Evolutionary conservation across 805 yeast species (phyloP), one percentile per base, ranked within the genome.

Genomic region (Priceomyces haplophilus): DNA sequence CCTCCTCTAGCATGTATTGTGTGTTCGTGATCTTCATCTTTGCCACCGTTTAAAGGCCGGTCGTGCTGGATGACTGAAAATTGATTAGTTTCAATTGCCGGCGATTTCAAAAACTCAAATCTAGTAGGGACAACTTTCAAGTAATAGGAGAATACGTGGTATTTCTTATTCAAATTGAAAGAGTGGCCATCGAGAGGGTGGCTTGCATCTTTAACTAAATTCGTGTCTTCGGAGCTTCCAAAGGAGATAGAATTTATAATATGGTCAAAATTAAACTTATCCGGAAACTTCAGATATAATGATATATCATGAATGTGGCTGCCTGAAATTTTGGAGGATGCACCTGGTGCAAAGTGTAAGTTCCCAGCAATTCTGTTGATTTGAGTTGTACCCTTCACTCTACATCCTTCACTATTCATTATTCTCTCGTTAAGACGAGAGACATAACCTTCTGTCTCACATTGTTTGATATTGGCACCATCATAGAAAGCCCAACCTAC

Each of bases 291-390:
- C 23, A 69, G 67, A 65, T 78, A 93, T 41, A 88, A 71, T 6
- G 96, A 84, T 42, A 85, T 64, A 58, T 93, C 99, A 67, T 93
- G 99, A 45, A 79, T 73, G 61, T 93, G 99, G 39, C 75, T 74
- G 13, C 79, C 80, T 7, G 67, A 63, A 44, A 65, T 62, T 31
- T 82, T 77, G 54, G 72, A 74, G 1, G 95, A 81, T 19, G 85
- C 80, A 32, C 99, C 99, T 3, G 99, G 98, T 1, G 97, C 97
- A 73, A 93, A 89, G 68, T 93, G 98, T 49, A 93, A 67, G 56
- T 88, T 85, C 37, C 99, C 99, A 17, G 85, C 82, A 34, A 93
- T 85, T 65, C 95, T 80, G 64, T 87, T 87, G 56, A 93, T 79
- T 52, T 79, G 70, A 5, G 95, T 83, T 17, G 76, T 72, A 23